Evolutionary conservation across 1,139 yeast genomes (phyloP).

Genomic region (Wickerhamomyces sp.): DNA sequence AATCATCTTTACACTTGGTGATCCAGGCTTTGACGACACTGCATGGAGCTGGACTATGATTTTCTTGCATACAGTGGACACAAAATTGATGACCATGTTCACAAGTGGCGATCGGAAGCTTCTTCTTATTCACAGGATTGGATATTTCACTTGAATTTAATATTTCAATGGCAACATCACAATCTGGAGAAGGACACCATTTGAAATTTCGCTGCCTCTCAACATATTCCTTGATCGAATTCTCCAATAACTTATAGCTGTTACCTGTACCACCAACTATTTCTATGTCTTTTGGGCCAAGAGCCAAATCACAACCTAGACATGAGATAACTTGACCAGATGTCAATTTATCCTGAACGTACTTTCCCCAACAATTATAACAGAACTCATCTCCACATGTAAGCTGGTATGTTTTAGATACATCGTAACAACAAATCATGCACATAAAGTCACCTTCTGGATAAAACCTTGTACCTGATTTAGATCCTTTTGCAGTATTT

Average conservation of each 20-base stretch:
- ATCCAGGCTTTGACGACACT: slow-evolving; percentile 67
- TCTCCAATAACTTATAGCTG: slow-evolving; percentile 27
- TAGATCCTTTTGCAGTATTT: slow-evolving; percentile 8
- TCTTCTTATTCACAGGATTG: slow-evolving; percentile 30
- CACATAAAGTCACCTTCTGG: slow-evolving; percentile 39
- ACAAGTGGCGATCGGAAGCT: slow-evolving; percentile 68
- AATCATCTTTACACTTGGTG: slow-evolving; percentile 75
- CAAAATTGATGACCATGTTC: slow-evolving; percentile 69
- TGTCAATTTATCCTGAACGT: slow-evolving; percentile 46
- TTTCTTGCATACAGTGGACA: slow-evolving; percentile 67
- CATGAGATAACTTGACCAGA: slow-evolving; percentile 61
- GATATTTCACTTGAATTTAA: slow-evolving; percentile 28
- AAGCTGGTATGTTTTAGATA: slow-evolving; percentile 42
- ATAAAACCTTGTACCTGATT: slow-evolving; percentile 20
- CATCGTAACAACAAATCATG: slow-evolving; percentile 64
- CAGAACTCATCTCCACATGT: slow-evolving; percentile 73
- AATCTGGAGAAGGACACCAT: slow-evolving; percentile 91
- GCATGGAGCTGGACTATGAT: slow-evolving; percentile 86
- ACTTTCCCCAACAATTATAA: slow-evolving; percentile 56
- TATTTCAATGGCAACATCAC: slow-evolving; percentile 56
- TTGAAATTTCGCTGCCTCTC: slow-evolving; percentile 44
- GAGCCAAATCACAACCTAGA: slow-evolving; percentile 43
- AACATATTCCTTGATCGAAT: slow-evolving; percentile 45
- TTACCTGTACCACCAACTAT: slow-evolving; percentile 27
- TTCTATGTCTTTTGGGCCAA: slow-evolving; percentile 30